Evolutionary conservation across 345 rosid species (phyloP), one percentile per base, ranked within the genome.

Genomic region (Arabidopsis suecica): DNA sequence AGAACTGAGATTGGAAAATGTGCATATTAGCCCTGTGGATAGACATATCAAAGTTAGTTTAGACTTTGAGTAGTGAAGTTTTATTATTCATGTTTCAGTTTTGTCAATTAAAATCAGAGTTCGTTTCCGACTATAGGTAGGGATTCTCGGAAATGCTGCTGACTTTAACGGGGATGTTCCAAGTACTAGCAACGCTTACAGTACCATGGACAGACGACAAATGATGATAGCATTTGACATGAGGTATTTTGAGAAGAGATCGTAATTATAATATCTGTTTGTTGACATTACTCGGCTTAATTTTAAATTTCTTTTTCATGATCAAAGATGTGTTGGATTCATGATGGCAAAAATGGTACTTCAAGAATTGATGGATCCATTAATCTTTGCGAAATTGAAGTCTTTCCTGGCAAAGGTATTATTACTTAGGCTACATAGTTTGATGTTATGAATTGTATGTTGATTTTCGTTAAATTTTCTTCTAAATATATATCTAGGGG

Each of bases 181-280:
- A 22, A 84, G 66, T 65, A 71, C 70, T 76, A 79, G 84, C 68
- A 62, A 79, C 25, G 38, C 74, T 51, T 91, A 91, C 63, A 81
- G 61, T 80, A 85, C 49, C 78, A 66, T 80, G 73, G 93, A 86
- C 69, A 86, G 96, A 70, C 79, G 97, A 59, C 85, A 78, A 79
- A 94, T 94, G 98, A 94, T 94, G 98, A 91, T 94, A 76, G 96
- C 95, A 77, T 94, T 94, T 88, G 97, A 94, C 83, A 90, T 91
- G 96, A 86, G 97, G 95, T 94, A 69, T 79, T 42, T 32, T 66
- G 61, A 38, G 54, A 61, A 61, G 42, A 12, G 54, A 69, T 34
- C 48, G 6, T 41, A 22, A 48, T 42, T 44, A 37, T 16, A 11
- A 38, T 34, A 23, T 33, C 61, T 56, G 68, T 23, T 58, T 33